phyloP scores from a whole-genome alignment of 148 eudicot genomes.

The Spergularia marina region DNA sequence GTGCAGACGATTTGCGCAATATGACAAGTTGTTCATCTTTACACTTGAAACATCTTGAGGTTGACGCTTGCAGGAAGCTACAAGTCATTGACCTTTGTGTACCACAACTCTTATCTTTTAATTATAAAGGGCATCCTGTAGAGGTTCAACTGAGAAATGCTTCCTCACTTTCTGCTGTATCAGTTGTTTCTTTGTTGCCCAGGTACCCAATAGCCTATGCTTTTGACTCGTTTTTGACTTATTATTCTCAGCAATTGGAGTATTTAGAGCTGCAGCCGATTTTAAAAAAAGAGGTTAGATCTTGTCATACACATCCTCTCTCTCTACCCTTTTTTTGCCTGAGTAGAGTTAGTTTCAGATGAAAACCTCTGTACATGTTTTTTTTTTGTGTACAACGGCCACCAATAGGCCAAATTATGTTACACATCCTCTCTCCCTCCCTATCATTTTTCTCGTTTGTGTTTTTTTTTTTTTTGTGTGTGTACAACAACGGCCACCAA shows the following conservation, averaged over 20 bases:
- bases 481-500: no score
- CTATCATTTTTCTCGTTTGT: no score
- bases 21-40: slow-evolving; percentile 6
- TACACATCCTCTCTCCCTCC: no score
- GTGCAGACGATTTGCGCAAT: background rate
- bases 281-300: background rate
- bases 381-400: no score
- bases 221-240: background rate
- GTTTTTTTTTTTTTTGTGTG: no score
- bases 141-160: slow-evolving; percentile 13
- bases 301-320: no score
- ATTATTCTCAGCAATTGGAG: slow-evolving; percentile 9
- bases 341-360: no score
- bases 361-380: no score
- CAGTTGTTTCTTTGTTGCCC: background rate
- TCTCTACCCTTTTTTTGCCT: no score
- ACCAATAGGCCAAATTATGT: no score
- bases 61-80: background rate
- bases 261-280: background rate
- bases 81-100: slow-evolving; percentile 7
- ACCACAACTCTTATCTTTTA: slow-evolving; percentile 3
- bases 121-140: background rate
- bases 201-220: background rate
- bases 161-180: background rate
- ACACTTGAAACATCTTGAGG: slow-evolving; percentile 8